Evolutionary conservation across 352 stramenopile genomes (phyloP).

Genomic region (Globisporangium irregulare): DNA sequence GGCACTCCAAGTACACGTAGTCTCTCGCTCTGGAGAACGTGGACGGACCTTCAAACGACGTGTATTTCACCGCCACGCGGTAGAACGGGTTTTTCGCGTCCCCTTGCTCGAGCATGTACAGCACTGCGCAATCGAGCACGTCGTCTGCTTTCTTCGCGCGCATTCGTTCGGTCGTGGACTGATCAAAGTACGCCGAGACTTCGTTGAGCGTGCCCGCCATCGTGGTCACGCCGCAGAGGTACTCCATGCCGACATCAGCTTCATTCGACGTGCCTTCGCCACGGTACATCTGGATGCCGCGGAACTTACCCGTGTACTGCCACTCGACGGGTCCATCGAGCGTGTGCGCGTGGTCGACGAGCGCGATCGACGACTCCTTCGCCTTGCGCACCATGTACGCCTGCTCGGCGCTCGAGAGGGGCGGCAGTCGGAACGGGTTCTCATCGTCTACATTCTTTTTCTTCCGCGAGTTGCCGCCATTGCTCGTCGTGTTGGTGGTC

Average conservation of each 20-base stretch:
- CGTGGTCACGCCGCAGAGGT: slow-evolving; percentile 70
- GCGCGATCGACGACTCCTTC: slow-evolving; percentile 60
- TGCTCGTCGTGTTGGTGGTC: not conserved
- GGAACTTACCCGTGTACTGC: slow-evolving; percentile 74
- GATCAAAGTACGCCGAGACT: slow-evolving; percentile 65
- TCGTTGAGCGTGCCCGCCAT: slow-evolving; percentile 72
- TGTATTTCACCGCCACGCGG: slow-evolving; percentile 70
- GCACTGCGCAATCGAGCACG: slow-evolving; percentile 59
- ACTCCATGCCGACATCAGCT: slow-evolving; percentile 42
- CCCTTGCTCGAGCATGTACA: slow-evolving; percentile 55
- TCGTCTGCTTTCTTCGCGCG: slow-evolving; percentile 57
- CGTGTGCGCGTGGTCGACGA: slow-evolving; percentile 72
- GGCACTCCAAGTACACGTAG: slow-evolving; percentile 76
- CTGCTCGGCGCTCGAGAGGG: slow-evolving; percentile 36
- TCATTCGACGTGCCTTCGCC: slow-evolving; percentile 53
- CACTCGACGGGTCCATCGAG: slow-evolving; percentile 70
- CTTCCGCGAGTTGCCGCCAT: not conserved
- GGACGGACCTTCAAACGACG: slow-evolving; percentile 52
- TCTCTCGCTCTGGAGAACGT: slow-evolving; percentile 58
- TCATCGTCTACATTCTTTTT: slow-evolving; percentile 10
- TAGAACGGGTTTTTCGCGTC: slow-evolving; percentile 53
- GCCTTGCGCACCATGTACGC: slow-evolving; percentile 68
- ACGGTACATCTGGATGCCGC: slow-evolving; percentile 79
- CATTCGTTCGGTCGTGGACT: slow-evolving; percentile 60
- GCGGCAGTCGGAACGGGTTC: slow-evolving; percentile 24